Base-by-base conservation (phyloP, 2,329 filamentous ascomycete genomes). In the Annulohypoxylon truncatum region DNA sequence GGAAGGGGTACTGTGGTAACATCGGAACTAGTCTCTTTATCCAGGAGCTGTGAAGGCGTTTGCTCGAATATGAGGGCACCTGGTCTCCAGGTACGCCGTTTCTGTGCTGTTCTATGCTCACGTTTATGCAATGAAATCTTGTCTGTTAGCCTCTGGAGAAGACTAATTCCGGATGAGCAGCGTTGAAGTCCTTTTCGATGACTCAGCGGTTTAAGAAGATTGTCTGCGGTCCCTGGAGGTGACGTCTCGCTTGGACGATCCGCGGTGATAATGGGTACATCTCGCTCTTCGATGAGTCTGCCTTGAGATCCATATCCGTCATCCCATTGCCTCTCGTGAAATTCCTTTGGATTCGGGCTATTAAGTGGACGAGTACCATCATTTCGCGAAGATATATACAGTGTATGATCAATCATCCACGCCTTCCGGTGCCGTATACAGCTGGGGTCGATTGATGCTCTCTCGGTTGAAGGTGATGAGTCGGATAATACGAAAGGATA, bases 361-460 rank as follows among this genome's bases (percentile, higher is more conserved):
- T 77, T 75, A 50, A 80, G 73, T 15, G 79, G 74, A 3, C 77
- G 75, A 38, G 80, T 82, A 2, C 80, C 80, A 26, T 74, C 72
- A 18, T 73, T 73, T 6, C 77, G 75, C 5, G 79, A 79, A 22
- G 80, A 81, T 18, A 81, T 75, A 54, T 80, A 82, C 66, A 81
- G 76, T 10, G 80, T 82, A 61, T 81, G 76, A 54, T 82, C 80
- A 54, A 82, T 81, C 57, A 80, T 74, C 81, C 81, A 82, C 38
- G 76, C 74, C 62, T 81, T 82, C 40, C 76, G 74, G 40, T 75
- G 78, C 33, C 79, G 78, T 48, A 82, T 77, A 38, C 77, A 79
- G 44, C 76, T 77, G 24, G 73, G 70, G 46, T 77, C 75, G 31
- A 64, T 54, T 2, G 73, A 75, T 18, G 66, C 66, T 44, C 74